Conservation (phyloP, 768 basidiomycete species). For the Mycena maculata region DNA sequence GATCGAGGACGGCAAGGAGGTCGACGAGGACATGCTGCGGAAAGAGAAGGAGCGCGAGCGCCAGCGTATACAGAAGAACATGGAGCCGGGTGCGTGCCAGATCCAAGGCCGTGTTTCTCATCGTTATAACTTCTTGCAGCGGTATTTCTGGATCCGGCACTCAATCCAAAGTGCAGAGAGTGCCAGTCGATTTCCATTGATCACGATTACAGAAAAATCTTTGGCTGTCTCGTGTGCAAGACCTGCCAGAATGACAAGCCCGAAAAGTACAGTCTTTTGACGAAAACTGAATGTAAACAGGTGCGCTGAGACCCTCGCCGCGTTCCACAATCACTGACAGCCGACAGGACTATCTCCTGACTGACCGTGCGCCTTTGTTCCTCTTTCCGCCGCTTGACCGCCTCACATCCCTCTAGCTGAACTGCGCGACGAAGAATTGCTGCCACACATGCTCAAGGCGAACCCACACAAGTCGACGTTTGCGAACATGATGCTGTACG, state of each 20-base stretch:
- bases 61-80: conserved; percentile 77
- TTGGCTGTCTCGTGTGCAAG: conserved; percentile 88
- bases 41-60: conserved; percentile 87
- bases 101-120: background rate
- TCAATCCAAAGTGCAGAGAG: conserved; percentile 88
- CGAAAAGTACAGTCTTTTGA: conserved; percentile 93
- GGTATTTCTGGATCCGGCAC: conserved; percentile 75
- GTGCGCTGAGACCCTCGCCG: background rate
- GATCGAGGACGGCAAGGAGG: conserved; percentile 87
- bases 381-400: conserved; percentile 13
- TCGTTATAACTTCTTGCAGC: conserved; percentile 56
- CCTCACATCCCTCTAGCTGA: conserved; percentile 71
- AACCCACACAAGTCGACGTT: conserved; percentile 96
- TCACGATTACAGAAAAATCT: conserved; percentile 81
- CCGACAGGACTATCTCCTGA: conserved; percentile 89
- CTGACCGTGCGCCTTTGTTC: conserved; percentile 74
- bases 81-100: conserved; percentile 70
- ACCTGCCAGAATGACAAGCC: conserved; percentile 90
- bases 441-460: conserved; percentile 93
- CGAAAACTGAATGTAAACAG: conserved; percentile 95
- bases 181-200: conserved; percentile 94
- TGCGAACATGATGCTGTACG: conserved; percentile 99
- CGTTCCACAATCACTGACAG: background rate
- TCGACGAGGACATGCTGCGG: conserved; percentile 77
- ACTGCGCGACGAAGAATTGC: conserved; percentile 87